Evolutionary conservation across 148 eudicot species (phyloP), one percentile per base, ranked within the genome.

Genomic region (Spergularia marina): DNA sequence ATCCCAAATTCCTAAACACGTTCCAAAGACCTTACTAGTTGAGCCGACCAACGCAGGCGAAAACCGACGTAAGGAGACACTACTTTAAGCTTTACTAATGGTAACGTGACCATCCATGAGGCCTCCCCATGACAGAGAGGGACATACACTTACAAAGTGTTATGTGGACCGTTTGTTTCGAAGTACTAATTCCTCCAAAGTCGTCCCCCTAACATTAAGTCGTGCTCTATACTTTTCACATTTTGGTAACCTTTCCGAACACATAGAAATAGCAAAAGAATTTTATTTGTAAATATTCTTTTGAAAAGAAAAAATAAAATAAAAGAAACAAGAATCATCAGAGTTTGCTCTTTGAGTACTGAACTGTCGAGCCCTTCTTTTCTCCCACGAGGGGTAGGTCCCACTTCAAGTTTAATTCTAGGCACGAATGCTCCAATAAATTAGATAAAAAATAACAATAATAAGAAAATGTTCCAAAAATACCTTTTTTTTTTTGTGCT

Each of bases 91-190:
- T 30, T 30, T 66, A 66, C 53, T 9, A 66, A 66, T 30, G 76
- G 71, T 81, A 85, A 80, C 80, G 69, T 75, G 83, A 66, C 76
- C 39, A 59, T 64, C 61, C 30, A 71, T 30, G 66, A 71, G 62
- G 10, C 53, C 10, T 11, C 12, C 56, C 40, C 60, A 23, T 57
- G 51, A 55, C 10, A 23, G 20, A 20, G 16, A 63, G 36, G 55
- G 20, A 73, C 9, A 9, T 44, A 44, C 63, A 77, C 21, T 36
- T 15, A 72, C 12, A 63, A 53, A 12, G 51, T 39, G 25, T 23
- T 13, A 65, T 78, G 56, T 78, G 76, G 72, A 41, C 65, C 49
- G 20, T 17, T 55, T 56, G 63, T 63, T 62, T 44, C 60, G 62
- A 73, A 59, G 53, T 64, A 14, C 36, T 34, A 56, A 49, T 51